These are phyloP conservation scores for Cryptosporidium parvum DNA, from an alignment of 169 alveolate species.

Conservation along the genomic window DNA sequence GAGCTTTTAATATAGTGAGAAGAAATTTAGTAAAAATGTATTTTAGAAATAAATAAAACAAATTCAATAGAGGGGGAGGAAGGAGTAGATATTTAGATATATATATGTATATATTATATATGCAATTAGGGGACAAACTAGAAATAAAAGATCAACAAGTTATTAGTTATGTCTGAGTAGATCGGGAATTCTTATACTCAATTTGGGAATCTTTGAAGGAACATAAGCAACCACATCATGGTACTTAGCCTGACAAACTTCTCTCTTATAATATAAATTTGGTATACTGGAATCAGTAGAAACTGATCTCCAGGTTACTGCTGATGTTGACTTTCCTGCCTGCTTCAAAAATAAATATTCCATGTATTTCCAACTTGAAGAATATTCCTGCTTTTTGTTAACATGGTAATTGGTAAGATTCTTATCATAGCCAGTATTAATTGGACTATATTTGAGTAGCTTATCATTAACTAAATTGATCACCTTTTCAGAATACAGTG, in stretches of 20 bases:
- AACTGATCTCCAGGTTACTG: conserved; percentile 52
- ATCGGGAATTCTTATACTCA: conserved; percentile 49
- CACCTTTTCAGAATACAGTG: background rate
- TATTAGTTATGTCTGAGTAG: background rate
- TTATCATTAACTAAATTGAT: conserved; percentile 15
- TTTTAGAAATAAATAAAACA: background rate
- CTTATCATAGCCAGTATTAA: conserved; percentile 17
- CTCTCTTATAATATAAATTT: background rate
- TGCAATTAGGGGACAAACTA: background rate
- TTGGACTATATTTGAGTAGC: conserved; percentile 39
- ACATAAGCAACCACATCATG: conserved; percentile 27
- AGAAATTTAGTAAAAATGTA: background rate
- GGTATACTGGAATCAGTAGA: conserved; percentile 36
- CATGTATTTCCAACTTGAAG: conserved; percentile 22
- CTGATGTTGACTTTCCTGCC: background rate
- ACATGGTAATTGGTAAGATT: conserved; percentile 1
- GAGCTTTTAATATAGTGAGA: background rate
- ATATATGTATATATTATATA: background rate
- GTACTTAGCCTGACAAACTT: background rate
- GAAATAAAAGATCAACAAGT: background rate
- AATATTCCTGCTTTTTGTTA: conserved; percentile 32
- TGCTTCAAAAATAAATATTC: conserved; percentile 17
- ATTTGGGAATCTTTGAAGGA: conserved; percentile 37
- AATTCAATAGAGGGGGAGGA: background rate
- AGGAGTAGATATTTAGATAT: background rate